Evolutionary conservation across 2,329 filamentous ascomycete species (phyloP), one percentile per base, ranked within the genome.

Genomic region (Myriosclerotinia duriaeana): DNA sequence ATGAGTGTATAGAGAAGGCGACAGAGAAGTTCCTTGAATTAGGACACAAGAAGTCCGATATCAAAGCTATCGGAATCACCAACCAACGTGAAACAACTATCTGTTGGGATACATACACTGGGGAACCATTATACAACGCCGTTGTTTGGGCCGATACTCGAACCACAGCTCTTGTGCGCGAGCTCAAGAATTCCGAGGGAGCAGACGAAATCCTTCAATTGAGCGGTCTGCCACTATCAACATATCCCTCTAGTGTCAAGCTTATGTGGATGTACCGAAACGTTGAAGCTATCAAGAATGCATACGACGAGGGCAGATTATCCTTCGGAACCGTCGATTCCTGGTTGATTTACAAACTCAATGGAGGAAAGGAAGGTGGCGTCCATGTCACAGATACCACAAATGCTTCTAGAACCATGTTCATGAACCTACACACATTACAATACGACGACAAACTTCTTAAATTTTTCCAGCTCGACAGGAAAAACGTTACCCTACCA

Each of bases 71-170:
- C 69, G 91, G 91, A 62, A 90, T 95, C 76, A 93, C 68, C 53
- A 69, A 67, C 38, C 67, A 69, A 52, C 85, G 91, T 76, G 91
- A 95, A 78, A 94, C 91, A 8, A 91, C 89, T 3, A 82, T 94
- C 1, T 87, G 91, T 64, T 94, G 91, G 91, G 90, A 94, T 76
- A 86, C 82, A 75, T 85, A 87, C 71, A 93, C 89, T 0, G 91
- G 91, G 60, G 85, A 93, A 76, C 85, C 91, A 11, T 80, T 95
- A 50, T 84, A 93, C 80, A 92, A 93, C 75, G 90, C 90, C 69
- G 92, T 95, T 69, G 91, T 91, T 65, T 94, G 91, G 91, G 89
- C 91, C 50, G 91, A 95, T 76, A 93, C 90, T n/a, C 83, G 91
- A 64, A 89, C 90, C 58, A 85, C 87, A 71, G 82, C 85, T 64